These are phyloP conservation scores for Wickerhamomyces mucosus DNA, from an alignment of 805 yeast genomes.

Conservation along the genomic window DNA sequence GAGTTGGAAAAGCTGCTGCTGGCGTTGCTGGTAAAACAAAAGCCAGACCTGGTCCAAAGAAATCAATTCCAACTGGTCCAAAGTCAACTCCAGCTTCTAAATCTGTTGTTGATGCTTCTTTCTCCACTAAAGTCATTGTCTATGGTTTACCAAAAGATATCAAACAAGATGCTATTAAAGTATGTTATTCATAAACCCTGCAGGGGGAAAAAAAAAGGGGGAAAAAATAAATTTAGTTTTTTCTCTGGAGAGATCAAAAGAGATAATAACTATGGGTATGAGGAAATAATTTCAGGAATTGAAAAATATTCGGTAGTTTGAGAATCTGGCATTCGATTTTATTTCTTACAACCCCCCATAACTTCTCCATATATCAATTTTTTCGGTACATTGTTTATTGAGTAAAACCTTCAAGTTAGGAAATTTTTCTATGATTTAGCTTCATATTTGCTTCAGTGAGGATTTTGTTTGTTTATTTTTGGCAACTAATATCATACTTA, in stretches of 20 bases:
- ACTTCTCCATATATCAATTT: no score
- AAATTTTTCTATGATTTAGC: no score
- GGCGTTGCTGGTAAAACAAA: slow-evolving; percentile 15
- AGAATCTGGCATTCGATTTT: no score
- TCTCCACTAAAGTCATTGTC: slow-evolving; percentile 77
- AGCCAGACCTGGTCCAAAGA: slow-evolving; percentile 17
- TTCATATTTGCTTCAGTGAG: no score
- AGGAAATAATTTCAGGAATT: no score
- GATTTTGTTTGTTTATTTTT: no score
- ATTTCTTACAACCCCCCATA: no score
- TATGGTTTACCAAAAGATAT: slow-evolving; percentile 82
- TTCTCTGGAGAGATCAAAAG: not conserved
- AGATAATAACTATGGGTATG: no score
- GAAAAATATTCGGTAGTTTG: not conserved
- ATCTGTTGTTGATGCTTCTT: slow-evolving; percentile 32
- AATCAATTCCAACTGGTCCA: slow-evolving; percentile 20
- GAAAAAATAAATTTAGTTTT: not conserved
- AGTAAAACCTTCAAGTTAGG: no score
- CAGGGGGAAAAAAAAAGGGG: not conserved
- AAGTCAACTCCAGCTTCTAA: slow-evolving; percentile 10
- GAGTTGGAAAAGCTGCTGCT: slow-evolving; percentile 15
- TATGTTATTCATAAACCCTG: no score
- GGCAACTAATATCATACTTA: no score
- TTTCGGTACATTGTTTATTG: no score
- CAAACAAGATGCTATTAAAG: slow-evolving; percentile 75